These are phyloP conservation scores for Phytophthora chlamydospora DNA, from an alignment of 352 stramenopile species.

Conservation along the genomic window DNA sequence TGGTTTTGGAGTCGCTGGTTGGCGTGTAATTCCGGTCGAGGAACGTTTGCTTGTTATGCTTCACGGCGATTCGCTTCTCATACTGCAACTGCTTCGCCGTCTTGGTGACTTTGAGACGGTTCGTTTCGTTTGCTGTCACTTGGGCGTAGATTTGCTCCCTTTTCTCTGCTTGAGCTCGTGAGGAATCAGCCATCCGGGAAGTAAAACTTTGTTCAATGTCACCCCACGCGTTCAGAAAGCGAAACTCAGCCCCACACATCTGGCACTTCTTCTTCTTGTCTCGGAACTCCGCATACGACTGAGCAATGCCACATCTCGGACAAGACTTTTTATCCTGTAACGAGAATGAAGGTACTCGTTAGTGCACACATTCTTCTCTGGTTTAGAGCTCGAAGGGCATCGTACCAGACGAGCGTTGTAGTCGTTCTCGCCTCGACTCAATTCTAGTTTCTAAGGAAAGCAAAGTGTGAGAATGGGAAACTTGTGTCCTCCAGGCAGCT, in stretches of 20 bases:
- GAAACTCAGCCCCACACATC: slow-evolving; percentile 79
- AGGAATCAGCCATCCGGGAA: slow-evolving; percentile 55
- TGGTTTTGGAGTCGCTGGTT: slow-evolving; percentile 58
- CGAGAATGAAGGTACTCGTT: background rate
- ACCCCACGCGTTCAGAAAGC: slow-evolving; percentile 74
- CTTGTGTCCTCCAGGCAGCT: background rate
- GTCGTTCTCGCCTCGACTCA: slow-evolving; percentile 77
- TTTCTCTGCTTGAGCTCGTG: slow-evolving; percentile 45
- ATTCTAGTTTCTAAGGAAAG: slow-evolving; percentile 64
- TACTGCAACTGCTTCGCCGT: slow-evolving; percentile 70
- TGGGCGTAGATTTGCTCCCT: slow-evolving; percentile 59
- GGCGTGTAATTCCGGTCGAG: slow-evolving; percentile 70
- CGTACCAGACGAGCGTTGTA: slow-evolving; percentile 66
- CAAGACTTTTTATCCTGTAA: slow-evolving; percentile 82
- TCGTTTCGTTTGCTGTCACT: slow-evolving; percentile 46
- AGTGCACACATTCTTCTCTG: background rate
- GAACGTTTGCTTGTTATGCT: slow-evolving; percentile 57
- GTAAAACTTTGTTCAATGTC: slow-evolving; percentile 75
- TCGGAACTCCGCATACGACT: slow-evolving; percentile 84
- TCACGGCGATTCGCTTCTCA: slow-evolving; percentile 64
- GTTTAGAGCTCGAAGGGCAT: background rate
- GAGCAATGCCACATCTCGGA: slow-evolving; percentile 63
- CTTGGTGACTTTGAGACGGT: slow-evolving; percentile 43
- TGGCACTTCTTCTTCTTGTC: slow-evolving; percentile 90
- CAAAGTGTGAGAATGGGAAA: slow-evolving; percentile 6